phyloP scores from a whole-genome alignment of 2,329 filamentous ascomycete species.

The Pseudogymnoascus destructans region DNA sequence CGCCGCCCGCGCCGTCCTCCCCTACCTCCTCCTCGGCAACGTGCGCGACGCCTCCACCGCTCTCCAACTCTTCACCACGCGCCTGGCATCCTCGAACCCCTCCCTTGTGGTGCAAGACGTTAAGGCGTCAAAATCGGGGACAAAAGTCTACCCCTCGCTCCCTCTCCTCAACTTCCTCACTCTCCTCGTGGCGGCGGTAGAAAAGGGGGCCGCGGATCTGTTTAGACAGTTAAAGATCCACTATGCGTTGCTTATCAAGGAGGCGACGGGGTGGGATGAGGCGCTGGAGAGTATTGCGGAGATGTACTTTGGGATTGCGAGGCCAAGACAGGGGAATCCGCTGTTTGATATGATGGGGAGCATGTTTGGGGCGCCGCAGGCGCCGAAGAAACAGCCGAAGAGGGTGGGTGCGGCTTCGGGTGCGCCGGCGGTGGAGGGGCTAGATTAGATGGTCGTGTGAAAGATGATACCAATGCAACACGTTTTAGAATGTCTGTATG shows the following conservation, averaged over 20 bases:
- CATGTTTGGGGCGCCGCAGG: slow-evolving; percentile 68
- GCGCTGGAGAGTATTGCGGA: slow-evolving; percentile 78
- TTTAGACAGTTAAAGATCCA: slow-evolving; percentile 73
- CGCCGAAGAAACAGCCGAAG: slow-evolving; percentile 27
- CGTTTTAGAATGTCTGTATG: slow-evolving; percentile 11
- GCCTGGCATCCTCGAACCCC: slow-evolving; percentile 42
- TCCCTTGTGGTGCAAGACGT: slow-evolving; percentile 67
- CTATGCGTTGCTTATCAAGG: slow-evolving; percentile 66
- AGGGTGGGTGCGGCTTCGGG: slow-evolving; percentile 27
- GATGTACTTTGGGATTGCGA: slow-evolving; percentile 90
- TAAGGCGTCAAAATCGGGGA: slow-evolving; percentile 41
- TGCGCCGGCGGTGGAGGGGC: slow-evolving; percentile 42
- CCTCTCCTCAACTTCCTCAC: slow-evolving; percentile 93
- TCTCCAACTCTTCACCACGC: slow-evolving; percentile 61
- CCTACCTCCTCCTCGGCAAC: slow-evolving; percentile 84
- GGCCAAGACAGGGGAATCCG: slow-evolving; percentile 80
- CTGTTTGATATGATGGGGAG: slow-evolving; percentile 97
- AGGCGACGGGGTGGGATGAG: slow-evolving; percentile 67
- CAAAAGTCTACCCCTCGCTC: slow-evolving; percentile 75
- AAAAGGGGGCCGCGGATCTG: slow-evolving; percentile 63
- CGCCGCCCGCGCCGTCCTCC: slow-evolving; percentile 73
- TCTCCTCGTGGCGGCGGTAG: slow-evolving; percentile 68
- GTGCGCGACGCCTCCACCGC: slow-evolving; percentile 76
- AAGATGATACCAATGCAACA: slow-evolving; percentile 9
- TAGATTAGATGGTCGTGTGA: slow-evolving; percentile 35